These are phyloP conservation scores for Colletotrichum echinochloae DNA, from an alignment of 2,329 filamentous ascomycete genomes.

Conservation along the genomic window DNA sequence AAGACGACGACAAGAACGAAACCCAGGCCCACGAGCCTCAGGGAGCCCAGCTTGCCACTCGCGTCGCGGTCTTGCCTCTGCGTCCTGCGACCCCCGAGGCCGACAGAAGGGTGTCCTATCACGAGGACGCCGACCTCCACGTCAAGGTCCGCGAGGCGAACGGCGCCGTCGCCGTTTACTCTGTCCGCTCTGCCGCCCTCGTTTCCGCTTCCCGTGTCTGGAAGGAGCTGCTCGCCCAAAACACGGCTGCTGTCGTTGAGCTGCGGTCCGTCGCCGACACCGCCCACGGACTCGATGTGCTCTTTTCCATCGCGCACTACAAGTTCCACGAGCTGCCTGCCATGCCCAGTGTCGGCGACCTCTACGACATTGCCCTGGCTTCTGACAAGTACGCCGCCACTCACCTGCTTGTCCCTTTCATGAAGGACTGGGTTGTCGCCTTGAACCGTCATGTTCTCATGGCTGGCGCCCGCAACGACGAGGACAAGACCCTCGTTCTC, in stretches of 20 bases:
- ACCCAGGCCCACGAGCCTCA: slow-evolving; percentile 19
- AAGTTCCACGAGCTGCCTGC: slow-evolving; percentile 39
- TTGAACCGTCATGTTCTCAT: slow-evolving; percentile 39
- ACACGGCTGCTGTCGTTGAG: slow-evolving; percentile 28
- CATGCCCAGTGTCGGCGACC: slow-evolving; percentile 31
- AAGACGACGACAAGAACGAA: slow-evolving; percentile 31
- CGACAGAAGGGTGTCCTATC: slow-evolving; percentile 30
- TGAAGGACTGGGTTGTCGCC: slow-evolving; percentile 38
- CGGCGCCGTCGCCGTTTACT: slow-evolving; percentile 26
- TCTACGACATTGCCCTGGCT: slow-evolving; percentile 36
- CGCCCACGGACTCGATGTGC: slow-evolving; percentile 21
- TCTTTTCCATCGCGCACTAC: slow-evolving; percentile 39
- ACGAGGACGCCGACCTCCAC: slow-evolving; percentile 35
- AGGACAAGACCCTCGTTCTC: slow-evolving; percentile 38
- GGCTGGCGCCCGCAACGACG: slow-evolving; percentile 38
- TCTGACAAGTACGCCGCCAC: slow-evolving; percentile 36
- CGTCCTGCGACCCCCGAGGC: slow-evolving; percentile 32
- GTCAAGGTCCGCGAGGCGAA: slow-evolving; percentile 30
- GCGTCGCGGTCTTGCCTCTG: slow-evolving; percentile 27
- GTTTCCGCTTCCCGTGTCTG: slow-evolving; percentile 32
- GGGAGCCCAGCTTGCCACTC: slow-evolving; percentile 36
- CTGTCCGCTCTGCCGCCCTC: slow-evolving; percentile 29
- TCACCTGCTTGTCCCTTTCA: slow-evolving; percentile 39
- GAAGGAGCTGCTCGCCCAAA: slow-evolving; percentile 25
- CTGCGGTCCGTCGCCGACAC: slow-evolving; percentile 35